Conservation (phyloP, 192 early-diverging fungal species). For the Entomortierella lignicola region DNA sequence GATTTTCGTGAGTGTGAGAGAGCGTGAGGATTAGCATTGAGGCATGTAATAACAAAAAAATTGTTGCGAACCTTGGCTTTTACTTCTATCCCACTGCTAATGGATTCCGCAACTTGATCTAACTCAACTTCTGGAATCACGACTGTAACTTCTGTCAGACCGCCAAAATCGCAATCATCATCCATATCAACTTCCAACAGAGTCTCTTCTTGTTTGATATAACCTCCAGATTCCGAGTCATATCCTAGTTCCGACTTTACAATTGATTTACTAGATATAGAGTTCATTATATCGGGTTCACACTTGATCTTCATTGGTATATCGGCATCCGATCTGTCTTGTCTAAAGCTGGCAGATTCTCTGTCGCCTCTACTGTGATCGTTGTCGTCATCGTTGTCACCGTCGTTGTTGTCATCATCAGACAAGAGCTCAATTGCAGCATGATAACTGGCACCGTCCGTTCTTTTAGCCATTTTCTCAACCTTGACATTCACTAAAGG, state of each 20-base stretch:
- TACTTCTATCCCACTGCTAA: slow-evolving; percentile 11
- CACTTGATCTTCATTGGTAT: slow-evolving; percentile 9
- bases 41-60: background rate
- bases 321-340: background rate
- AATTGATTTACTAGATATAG: background rate
- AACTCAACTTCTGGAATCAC: slow-evolving; percentile 19
- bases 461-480: background rate
- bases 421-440: slow-evolving; percentile 36
- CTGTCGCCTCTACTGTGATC: background rate
- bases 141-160: background rate
- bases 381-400: background rate
- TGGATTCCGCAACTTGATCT: slow-evolving; percentile 6
- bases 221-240: background rate
- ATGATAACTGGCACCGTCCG: background rate
- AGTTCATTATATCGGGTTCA: background rate
- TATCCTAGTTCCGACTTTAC: background rate
- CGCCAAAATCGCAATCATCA: slow-evolving; percentile 37
- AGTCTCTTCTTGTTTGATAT: slow-evolving; percentile 38
- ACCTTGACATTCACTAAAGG: slow-evolving; percentile 4
- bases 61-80: slow-evolving; percentile 15
- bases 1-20: too few relatives aligned
- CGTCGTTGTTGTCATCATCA: slow-evolving; percentile 16
- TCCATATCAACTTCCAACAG: slow-evolving; percentile 50
- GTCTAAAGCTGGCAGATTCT: background rate
- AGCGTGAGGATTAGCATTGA: background rate